Evolutionary conservation across 129 eudicot species (phyloP).

Genomic region (Flaveria brownii): DNA sequence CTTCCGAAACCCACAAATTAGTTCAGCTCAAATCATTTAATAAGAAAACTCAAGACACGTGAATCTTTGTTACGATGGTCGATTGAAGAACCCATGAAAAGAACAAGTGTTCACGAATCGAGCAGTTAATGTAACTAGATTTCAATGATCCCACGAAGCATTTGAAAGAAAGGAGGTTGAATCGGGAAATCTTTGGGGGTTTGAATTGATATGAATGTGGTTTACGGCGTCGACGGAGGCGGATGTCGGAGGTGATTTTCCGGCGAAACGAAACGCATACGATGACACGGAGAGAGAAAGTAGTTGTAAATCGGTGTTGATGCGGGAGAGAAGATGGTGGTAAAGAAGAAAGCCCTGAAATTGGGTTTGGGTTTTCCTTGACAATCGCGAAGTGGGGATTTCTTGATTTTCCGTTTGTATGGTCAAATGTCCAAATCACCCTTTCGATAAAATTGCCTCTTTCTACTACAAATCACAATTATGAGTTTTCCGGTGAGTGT

Average conservation of each 20-base stretch:
- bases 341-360: constrained; percentile 19
- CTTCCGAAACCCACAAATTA: constrained; percentile 13
- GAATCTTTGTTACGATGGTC: too few species aligned
- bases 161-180: too few species aligned
- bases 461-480: not conserved
- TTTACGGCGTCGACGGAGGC: not conserved
- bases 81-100: too few species aligned
- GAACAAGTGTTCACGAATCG: too few species aligned
- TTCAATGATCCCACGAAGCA: too few species aligned
- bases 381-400: constrained; percentile 14
- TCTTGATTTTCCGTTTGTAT: constrained; percentile 11
- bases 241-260: not conserved
- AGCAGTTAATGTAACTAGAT: too few species aligned
- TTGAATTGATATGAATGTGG: constrained; percentile 12
- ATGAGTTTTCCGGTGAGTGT: too few species aligned
- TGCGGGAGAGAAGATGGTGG: not conserved
- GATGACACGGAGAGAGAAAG: not conserved
- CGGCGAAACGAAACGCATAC: constrained; percentile 16
- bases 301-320: not conserved
- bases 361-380: constrained; percentile 12
- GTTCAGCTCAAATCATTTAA: constrained; percentile 7
- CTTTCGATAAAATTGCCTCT: not conserved
- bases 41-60: not conserved
- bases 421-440: constrained; percentile 24
- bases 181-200: constrained; percentile 11